Conservation (phyloP, 768 basidiomycete genomes). For the Russula abietina region DNA sequence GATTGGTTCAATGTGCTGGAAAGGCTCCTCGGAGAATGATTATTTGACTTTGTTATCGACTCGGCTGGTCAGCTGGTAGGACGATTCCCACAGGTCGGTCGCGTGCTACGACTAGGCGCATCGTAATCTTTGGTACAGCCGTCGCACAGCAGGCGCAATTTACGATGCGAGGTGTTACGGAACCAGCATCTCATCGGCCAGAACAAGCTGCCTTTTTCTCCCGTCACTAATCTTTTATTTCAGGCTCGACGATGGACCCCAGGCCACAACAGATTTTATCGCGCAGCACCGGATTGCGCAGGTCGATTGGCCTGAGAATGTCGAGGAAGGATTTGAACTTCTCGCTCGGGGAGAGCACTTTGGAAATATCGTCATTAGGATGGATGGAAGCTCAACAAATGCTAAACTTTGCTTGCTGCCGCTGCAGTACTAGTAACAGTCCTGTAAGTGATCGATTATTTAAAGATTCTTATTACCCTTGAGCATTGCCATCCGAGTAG, state of each 20-base stretch:
- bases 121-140: slow-evolving; percentile 44
- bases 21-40: slow-evolving; percentile 27
- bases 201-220: slow-evolving; percentile 16
- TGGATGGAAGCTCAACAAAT: neutral
- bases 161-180: slow-evolving; percentile 72
- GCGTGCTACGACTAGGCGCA: slow-evolving; percentile 34
- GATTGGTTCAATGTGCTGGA: slow-evolving; percentile 36
- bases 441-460: too few relatives aligned
- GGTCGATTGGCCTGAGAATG: slow-evolving; percentile 50
- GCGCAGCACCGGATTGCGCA: slow-evolving; percentile 61
- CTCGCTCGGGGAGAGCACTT: slow-evolving; percentile 40
- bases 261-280: slow-evolving; percentile 66
- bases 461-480: too few relatives aligned
- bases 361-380: neutral
- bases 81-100: slow-evolving; percentile 34
- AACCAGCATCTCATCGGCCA: slow-evolving; percentile 69
- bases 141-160: slow-evolving; percentile 52
- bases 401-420: neutral
- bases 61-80: slow-evolving; percentile 43
- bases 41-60: slow-evolving; percentile 41
- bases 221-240: neutral
- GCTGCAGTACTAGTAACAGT: neutral
- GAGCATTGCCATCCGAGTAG: too few relatives aligned
- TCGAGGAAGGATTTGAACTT: slow-evolving; percentile 65
- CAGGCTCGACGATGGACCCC: slow-evolving; percentile 81